phyloP scores from a whole-genome alignment of 108 stramenopile genomes.

The Pseudonitzschia multiseries region DNA sequence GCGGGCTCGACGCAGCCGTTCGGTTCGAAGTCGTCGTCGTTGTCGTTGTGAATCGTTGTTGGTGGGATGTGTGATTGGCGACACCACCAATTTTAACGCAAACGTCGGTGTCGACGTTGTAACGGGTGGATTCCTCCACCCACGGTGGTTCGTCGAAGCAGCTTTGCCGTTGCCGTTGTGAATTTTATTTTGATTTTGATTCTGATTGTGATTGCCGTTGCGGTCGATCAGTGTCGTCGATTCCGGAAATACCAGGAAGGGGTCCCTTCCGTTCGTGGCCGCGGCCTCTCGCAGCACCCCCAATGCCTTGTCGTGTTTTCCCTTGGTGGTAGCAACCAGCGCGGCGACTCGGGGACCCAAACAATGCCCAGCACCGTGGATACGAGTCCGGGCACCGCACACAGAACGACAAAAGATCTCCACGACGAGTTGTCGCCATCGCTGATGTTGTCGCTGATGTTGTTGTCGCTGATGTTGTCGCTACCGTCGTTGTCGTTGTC shows the following conservation, averaged over 20 bases:
- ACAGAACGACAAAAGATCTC: conserved; percentile 55
- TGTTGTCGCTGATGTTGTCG: no score
- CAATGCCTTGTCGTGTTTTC: conserved; percentile 57
- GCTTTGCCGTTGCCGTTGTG: background rate
- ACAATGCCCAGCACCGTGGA: conserved; percentile 40
- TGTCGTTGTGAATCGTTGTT: no score
- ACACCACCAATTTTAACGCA: no score
- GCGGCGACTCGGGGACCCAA: conserved; percentile 68
- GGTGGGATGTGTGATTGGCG: no score
- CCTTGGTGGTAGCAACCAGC: conserved; percentile 61
- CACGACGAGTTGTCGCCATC: no score
- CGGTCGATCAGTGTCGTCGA: conserved; percentile 24
- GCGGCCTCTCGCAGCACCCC: conserved; percentile 53
- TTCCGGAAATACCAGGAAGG: conserved; percentile 39
- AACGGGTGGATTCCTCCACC: no score
- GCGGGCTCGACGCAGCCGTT: background rate
- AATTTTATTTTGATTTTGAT: no score
- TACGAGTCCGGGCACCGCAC: conserved; percentile 59
- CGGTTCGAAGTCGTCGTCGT: background rate
- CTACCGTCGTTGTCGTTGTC: no score
- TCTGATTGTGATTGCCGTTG: no score
- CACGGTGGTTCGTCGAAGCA: background rate
- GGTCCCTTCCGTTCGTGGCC: conserved; percentile 45
- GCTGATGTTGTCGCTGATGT: no score
- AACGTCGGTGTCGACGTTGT: no score